Evolutionary conservation across 495 filamentous ascomycete species (phyloP), one percentile per base, ranked within the genome.

Genomic region (Daldinia vernicosa): DNA sequence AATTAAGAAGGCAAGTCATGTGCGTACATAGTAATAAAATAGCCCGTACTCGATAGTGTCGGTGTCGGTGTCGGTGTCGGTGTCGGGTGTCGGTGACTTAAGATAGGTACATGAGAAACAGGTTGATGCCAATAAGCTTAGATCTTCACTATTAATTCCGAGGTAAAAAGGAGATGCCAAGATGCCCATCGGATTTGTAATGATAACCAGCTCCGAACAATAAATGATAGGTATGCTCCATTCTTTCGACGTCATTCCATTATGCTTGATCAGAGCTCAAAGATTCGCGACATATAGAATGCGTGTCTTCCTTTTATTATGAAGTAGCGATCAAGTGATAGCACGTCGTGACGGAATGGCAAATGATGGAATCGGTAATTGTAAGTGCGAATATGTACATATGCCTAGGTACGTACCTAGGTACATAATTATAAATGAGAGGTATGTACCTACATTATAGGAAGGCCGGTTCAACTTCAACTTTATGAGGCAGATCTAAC

Each of bases 1-100:
- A 52, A 54, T 66, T 70, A 58, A 39, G 30, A 33, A 60, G 33
- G 27, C 45, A 66, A 47, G 61, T 50, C 26, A 60, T 69, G 43
- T 40, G 1, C 1, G 26, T 27, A 27, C 4, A 30, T 68, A 28
- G 39, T 43, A 62, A 57, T 67, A 67, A 59, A 60, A 60, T 66
- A 55, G 19, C 54, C 33, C 52, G 9, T 54, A 26, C 15, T 40
- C 37, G 4, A n/a, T 40, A 40, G 37, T n/a, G 5, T 40, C 15
- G 5, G 15, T 40, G 37, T 3, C 37, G n/a, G 14, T n/a, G n/a
- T n/a, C n/a, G n/a, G n/a, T n/a, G n/a, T n/a, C n/a, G n/a, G n/a
- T n/a, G n/a, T n/a, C n/a, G n/a, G n/a, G n/a, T n/a, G n/a, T n/a
- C n/a, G n/a, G 32, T 33, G 32, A 33, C 30, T 9, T 28, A 32